Conservation (phyloP, 257 asterid species). For the Plantago ovata region DNA sequence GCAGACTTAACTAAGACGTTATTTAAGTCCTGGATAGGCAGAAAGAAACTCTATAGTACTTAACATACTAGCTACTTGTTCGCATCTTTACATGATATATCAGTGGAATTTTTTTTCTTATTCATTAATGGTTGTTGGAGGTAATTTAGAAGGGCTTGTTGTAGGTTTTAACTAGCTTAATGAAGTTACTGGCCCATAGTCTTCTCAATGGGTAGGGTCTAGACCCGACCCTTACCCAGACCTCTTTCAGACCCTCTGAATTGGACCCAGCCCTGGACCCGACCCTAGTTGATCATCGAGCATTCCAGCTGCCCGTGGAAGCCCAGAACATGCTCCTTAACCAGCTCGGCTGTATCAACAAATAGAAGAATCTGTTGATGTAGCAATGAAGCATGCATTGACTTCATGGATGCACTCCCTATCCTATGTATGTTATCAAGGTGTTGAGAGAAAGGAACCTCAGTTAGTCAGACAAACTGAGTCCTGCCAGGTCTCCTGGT, state of each 20-base stretch:
- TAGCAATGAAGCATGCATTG: conserved; percentile 61
- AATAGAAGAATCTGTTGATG: conserved; percentile 83
- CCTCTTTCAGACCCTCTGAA: too few species aligned
- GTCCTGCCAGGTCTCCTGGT: conserved; percentile 11
- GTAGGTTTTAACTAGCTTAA: conserved; percentile 68
- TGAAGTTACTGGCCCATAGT: conserved; percentile 74
- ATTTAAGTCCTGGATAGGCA: too few species aligned
- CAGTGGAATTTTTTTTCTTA: background rate
- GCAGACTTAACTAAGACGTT: background rate
- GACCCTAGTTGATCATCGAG: too few species aligned
- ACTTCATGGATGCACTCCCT: conserved; percentile 84
- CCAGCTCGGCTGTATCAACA: conserved; percentile 70
- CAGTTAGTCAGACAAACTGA: conserved; percentile 22
- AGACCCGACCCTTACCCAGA: too few species aligned
- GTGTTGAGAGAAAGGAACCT: conserved; percentile 19
- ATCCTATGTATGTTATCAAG: conserved; percentile 62
- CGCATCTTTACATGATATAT: too few species aligned
- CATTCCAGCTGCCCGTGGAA: conserved; percentile 43
- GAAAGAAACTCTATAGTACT: too few species aligned
- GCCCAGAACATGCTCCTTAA: conserved; percentile 53
- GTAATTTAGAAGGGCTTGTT: conserved; percentile 19
- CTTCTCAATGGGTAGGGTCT: too few species aligned
- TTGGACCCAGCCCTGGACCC: too few species aligned
- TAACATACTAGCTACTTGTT: too few species aligned
- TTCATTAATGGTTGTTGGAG: background rate